Evolutionary conservation across 257 asterid genomes (phyloP).

Genomic region (Penstemon davidsonii): DNA sequence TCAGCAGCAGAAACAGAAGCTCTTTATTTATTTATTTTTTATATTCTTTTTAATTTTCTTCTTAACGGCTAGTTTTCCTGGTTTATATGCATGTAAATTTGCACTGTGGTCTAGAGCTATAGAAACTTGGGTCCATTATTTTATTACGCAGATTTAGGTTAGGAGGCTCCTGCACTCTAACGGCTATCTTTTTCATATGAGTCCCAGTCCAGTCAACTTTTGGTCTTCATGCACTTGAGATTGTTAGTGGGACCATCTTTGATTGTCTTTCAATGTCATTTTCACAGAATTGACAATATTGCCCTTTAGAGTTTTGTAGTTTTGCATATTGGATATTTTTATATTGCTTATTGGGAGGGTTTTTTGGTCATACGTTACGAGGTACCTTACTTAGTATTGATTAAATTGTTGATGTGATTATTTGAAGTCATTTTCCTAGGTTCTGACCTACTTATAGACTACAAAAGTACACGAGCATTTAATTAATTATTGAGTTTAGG

Average conservation of each 20-base stretch:
- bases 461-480: too few species aligned
- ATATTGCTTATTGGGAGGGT: conserved; percentile 21
- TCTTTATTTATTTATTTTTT: neutral
- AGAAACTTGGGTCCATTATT: conserved; percentile 30
- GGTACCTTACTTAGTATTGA: neutral
- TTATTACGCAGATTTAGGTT: neutral
- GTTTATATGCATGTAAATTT: conserved; percentile 35
- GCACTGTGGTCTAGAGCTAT: conserved; percentile 37
- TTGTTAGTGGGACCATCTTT: conserved; percentile 5
- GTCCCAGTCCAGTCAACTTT: conserved; percentile 28
- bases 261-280: neutral
- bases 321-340: neutral
- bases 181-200: conserved; percentile 76
- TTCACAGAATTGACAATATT: conserved; percentile 4
- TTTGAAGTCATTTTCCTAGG: too few species aligned
- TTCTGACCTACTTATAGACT: too few species aligned
- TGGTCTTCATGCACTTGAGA: conserved; percentile 13
- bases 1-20: conserved; percentile 11
- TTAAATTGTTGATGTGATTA: neutral
- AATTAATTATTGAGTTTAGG: too few species aligned
- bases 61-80: conserved; percentile 80
- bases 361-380: conserved; percentile 32
- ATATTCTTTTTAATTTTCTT: conserved; percentile 14
- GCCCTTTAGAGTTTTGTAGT: conserved; percentile 17
- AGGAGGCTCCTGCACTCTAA: conserved; percentile 43